Conservation (phyloP, 257 asterid species). For the Lavandula angustifolia region DNA sequence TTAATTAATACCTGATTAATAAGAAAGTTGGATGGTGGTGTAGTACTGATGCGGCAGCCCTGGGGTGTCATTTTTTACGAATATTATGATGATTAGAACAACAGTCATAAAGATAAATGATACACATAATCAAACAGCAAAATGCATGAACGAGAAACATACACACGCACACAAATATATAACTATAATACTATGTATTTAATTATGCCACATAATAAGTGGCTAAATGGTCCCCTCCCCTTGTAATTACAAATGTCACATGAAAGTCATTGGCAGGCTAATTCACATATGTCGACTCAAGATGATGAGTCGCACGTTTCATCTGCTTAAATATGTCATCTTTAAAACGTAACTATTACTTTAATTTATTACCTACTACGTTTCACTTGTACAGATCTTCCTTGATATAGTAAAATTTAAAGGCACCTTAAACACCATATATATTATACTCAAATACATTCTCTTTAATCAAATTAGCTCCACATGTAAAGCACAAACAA, state of each 20-base stretch:
- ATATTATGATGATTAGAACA: neutral
- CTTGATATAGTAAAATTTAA: too few species aligned
- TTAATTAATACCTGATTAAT: too few species aligned
- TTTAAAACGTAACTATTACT: constrained; percentile 21
- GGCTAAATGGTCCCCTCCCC: constrained; percentile 37
- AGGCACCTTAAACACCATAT: too few species aligned
- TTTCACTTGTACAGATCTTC: too few species aligned
- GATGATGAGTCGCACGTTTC: neutral
- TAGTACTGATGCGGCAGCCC: too few species aligned
- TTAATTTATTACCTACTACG: neutral
- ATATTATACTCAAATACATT: too few species aligned
- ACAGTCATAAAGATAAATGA: neutral
- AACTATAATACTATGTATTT: neutral
- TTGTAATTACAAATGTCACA: constrained; percentile 31
- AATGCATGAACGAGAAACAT: neutral
- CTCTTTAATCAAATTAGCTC: too few species aligned
- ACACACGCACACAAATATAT: neutral
- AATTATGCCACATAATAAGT: neutral
- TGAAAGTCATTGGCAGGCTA: constrained; percentile 16
- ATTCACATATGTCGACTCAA: neutral
- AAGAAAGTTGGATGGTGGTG: too few species aligned
- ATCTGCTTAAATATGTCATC: constrained; percentile 12
- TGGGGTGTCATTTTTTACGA: too few species aligned
- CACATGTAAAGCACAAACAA: too few species aligned
- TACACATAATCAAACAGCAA: too few species aligned